These are phyloP conservation scores for Lyophyllum decastes DNA, from an alignment of 768 basidiomycete genomes.

Conservation along the genomic window DNA sequence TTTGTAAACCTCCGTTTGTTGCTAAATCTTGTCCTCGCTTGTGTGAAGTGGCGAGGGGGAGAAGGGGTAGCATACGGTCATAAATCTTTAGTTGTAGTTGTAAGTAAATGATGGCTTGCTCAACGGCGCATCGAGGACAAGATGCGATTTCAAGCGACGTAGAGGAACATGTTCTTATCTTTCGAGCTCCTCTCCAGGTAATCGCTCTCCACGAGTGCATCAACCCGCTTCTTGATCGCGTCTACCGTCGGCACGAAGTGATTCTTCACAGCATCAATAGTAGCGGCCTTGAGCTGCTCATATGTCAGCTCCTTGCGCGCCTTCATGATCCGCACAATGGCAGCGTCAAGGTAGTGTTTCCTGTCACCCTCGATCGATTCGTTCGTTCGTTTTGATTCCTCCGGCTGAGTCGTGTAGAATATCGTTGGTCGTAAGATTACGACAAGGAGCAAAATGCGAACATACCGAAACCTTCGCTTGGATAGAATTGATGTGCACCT, in stretches of 20 bases:
- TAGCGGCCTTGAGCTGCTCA: conserved; percentile 77
- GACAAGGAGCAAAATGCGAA: conserved; percentile 9
- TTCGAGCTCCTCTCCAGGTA: conserved; percentile 79
- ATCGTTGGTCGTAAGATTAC: neutral
- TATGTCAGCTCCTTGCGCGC: conserved; percentile 81
- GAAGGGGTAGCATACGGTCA: too few relatives aligned
- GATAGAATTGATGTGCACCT: conserved; percentile 93
- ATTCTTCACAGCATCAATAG: conserved; percentile 83
- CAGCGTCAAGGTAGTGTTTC: conserved; percentile 84
- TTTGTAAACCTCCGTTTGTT: too few relatives aligned
- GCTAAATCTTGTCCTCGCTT: too few relatives aligned
- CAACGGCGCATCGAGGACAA: too few relatives aligned
- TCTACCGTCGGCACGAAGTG: conserved; percentile 87
- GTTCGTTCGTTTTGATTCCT: conserved; percentile 85
- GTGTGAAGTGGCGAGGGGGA: too few relatives aligned
- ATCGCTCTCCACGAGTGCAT: conserved; percentile 80
- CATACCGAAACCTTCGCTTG: conserved; percentile 90
- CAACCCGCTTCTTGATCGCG: conserved; percentile 84
- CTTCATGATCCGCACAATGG: conserved; percentile 98
- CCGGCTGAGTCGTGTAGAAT: conserved; percentile 51
- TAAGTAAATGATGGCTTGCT: too few relatives aligned
- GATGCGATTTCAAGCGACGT: conserved; percentile 58
- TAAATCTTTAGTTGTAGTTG: too few relatives aligned
- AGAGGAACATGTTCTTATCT: conserved; percentile 72
- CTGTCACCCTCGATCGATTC: conserved; percentile 86